Evolutionary conservation across 306 rosid species (phyloP).

Genomic region (Malus domestica): ASM211411v1 NC_041797.1:540501-541000

Average conservation of each 20-base stretch:
- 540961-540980: too few species aligned
- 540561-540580: slow-evolving; percentile 49
- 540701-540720: slow-evolving; percentile 67
- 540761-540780: slow-evolving; percentile 47
- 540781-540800: slow-evolving; percentile 11
- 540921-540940: too few species aligned
- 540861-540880: background rate
- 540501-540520: slow-evolving; percentile 85
- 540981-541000: too few species aligned
- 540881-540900: background rate
- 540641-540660: slow-evolving; percentile 41
- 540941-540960: too few species aligned
- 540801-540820: slow-evolving; percentile 27
- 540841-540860: slow-evolving; percentile 4
- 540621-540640: slow-evolving; percentile 44
- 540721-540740: slow-evolving; percentile 50
- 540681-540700: slow-evolving; percentile 60
- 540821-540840: slow-evolving; percentile 12
- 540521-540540: slow-evolving; percentile 54
- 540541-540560: slow-evolving; percentile 64
- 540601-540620: slow-evolving; percentile 44
- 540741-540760: slow-evolving; percentile 42
- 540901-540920: too few species aligned
- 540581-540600: slow-evolving; percentile 65
- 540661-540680: slow-evolving; percentile 56